A percentile compares a stretch with the other conserved stretches of the same genome.
Evolutionary conservation across 176 grass and related monocot genomes (phyloP).

Genomic region (Poa annua): DNA sequence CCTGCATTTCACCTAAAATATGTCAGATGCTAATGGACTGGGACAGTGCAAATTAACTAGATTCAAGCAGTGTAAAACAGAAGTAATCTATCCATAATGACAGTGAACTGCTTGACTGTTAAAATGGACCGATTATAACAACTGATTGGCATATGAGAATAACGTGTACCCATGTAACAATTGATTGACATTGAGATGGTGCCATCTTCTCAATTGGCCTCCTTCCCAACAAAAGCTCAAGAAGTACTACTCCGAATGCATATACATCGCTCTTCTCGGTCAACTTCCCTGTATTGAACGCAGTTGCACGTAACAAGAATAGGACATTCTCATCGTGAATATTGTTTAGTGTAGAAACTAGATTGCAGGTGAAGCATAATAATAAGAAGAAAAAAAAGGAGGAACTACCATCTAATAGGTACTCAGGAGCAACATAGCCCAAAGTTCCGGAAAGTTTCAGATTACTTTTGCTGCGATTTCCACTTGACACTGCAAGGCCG

Average conservation of each 20-base stretch:
- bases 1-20: constrained; percentile 54
- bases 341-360: neutral
- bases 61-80: constrained; percentile 3
- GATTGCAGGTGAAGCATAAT: neutral
- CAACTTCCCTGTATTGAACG: constrained; percentile 75
- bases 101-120: neutral
- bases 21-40: constrained; percentile 35
- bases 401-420: constrained; percentile 78
- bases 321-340: neutral
- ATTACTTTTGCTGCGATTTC: constrained; percentile 72
- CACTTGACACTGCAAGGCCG: constrained; percentile 73
- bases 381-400: neutral
- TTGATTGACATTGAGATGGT: constrained; percentile 82
- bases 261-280: constrained; percentile 99
- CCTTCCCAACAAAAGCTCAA: constrained; percentile 91
- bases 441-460: constrained; percentile 83
- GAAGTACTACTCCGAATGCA: constrained; percentile 93
- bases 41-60: neutral
- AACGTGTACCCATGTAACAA: constrained; percentile 87
- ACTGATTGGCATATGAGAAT: neutral
- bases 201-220: constrained; percentile 86
- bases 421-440: constrained; percentile 94
- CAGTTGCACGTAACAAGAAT: constrained; percentile 32
- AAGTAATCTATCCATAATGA: constrained; percentile 7
- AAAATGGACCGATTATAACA: neutral